Conservation (phyloP, 257 asterid genomes). For the Hygrophila difformis region DNA sequence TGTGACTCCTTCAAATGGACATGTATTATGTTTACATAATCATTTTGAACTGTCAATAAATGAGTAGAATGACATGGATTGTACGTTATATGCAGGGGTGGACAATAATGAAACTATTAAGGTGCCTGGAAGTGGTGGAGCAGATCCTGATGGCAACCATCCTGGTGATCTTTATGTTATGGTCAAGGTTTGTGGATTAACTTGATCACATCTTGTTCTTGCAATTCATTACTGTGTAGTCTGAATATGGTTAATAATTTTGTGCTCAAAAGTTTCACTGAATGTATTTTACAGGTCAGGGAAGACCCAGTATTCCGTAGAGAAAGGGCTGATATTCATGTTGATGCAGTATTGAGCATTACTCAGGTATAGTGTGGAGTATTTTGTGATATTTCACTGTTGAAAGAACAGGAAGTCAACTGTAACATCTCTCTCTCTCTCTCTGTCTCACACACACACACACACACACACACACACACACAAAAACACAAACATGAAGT, state of each 20-base stretch:
- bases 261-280: conserved; percentile 5
- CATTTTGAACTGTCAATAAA: too few species aligned
- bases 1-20: too few species aligned
- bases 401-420: not conserved
- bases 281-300: conserved; percentile 51
- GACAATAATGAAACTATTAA: conserved; percentile 64
- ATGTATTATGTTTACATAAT: too few species aligned
- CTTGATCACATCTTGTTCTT: not conserved
- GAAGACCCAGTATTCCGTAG: conserved; percentile 96
- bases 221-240: not conserved
- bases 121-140: conserved; percentile 80
- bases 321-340: conserved; percentile 87
- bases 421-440: too few species aligned
- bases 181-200: conserved; percentile 48
- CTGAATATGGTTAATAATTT: not conserved
- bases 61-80: not conserved
- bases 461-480: too few species aligned
- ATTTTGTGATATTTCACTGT: not conserved
- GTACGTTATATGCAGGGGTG: conserved; percentile 47
- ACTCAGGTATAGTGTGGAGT: conserved; percentile 50
- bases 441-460: too few species aligned
- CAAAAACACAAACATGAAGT: too few species aligned
- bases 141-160: conserved; percentile 89
- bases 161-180: conserved; percentile 79
- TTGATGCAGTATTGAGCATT: conserved; percentile 76